A percentile compares a stretch with the other conserved stretches of the same genome.
Conservation (phyloP, 441 rosid species). For the Euphorbia schlechtendalii region DNA sequence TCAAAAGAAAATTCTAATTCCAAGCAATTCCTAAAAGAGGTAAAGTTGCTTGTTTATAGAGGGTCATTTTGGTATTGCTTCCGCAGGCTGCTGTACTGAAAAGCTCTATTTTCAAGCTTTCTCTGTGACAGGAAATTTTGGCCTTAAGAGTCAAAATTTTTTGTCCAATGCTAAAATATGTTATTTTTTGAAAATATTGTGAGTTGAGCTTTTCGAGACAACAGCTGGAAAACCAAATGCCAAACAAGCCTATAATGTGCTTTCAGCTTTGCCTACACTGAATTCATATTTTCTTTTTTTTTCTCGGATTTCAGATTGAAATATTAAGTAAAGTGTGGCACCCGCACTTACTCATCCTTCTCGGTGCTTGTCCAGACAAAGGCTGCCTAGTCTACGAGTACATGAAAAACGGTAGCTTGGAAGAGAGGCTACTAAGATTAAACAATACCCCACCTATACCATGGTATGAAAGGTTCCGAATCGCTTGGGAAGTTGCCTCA, state of each 20-base stretch:
- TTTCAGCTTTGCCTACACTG: not conserved
- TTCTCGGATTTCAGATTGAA: slow-evolving; percentile 49
- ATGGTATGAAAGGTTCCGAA: slow-evolving; percentile 71
- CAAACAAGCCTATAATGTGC: not conserved
- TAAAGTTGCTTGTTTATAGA: slow-evolving; percentile 19
- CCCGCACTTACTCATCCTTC: slow-evolving; percentile 84
- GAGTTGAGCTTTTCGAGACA: too few relatives aligned
- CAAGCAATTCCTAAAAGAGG: slow-evolving; percentile 85
- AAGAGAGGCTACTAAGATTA: slow-evolving; percentile 48
- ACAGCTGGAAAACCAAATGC: too few relatives aligned
- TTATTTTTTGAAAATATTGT: too few relatives aligned
- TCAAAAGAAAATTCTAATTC: slow-evolving; percentile 42
- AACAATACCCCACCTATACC: slow-evolving; percentile 59
- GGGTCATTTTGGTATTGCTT: too few relatives aligned
- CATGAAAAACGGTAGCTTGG: slow-evolving; percentile 89
- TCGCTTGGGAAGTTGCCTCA: slow-evolving; percentile 91
- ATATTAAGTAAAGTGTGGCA: slow-evolving; percentile 78
- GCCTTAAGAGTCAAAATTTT: too few relatives aligned
- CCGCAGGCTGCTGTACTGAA: too few relatives aligned
- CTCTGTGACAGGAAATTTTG: too few relatives aligned
- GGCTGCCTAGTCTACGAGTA: slow-evolving; percentile 79
- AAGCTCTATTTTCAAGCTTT: too few relatives aligned
- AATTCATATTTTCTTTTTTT: not conserved
- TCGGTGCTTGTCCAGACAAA: slow-evolving; percentile 79
- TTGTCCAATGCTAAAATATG: too few relatives aligned